Evolutionary conservation across 2,329 filamentous ascomycete genomes (phyloP), one percentile per base, ranked within the genome.

Genomic region (Paecilomyces fulvus): DNA sequence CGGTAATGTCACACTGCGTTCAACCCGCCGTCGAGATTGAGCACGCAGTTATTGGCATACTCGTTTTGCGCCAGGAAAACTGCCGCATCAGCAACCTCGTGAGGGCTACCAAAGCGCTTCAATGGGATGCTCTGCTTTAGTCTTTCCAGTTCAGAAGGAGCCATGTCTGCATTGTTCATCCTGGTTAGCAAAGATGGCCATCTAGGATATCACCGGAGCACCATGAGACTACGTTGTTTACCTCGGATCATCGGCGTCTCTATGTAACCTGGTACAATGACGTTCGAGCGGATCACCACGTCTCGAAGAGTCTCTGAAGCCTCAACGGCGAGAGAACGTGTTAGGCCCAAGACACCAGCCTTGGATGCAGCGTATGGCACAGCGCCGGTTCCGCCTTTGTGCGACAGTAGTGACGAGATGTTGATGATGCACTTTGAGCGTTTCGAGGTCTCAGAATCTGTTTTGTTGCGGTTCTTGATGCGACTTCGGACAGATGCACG

Each of bases 21-120:
- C 62, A 95, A 71, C 1, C 91, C 91, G 14, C 91, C 91, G 71
- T 95, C 91, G 28, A 96, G 78, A 70, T 92, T 94, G 53, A 96
- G 78, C 53, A 92, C 80, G 70, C 89, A 94, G 62, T 95, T 95
- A 70, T 92, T 92, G 56, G 90, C 88, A 73, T 92, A 96, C 60
- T 82, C 76, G 70, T 94, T 95, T 51, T 80, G 80, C 30, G 83
- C 87, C 14, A 95, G 79, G 70, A 95, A 95, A 28, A 87, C 67
- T 51, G 87, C 89, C 55, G 90, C 90, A 66, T 92, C 85, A n/a
- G 90, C 90, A 30, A 95, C 83, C 70, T 95, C 90, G 25, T 82
- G 78, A 7, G 81, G 77, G 31, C 76, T 74, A 14, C 89, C 90
- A 60, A 92, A 83, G 30, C 90, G 84, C 30, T 75, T 74, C 14